Conservation (phyloP, 2,329 filamentous ascomycete genomes). For the Xylaria arbuscula region DNA sequence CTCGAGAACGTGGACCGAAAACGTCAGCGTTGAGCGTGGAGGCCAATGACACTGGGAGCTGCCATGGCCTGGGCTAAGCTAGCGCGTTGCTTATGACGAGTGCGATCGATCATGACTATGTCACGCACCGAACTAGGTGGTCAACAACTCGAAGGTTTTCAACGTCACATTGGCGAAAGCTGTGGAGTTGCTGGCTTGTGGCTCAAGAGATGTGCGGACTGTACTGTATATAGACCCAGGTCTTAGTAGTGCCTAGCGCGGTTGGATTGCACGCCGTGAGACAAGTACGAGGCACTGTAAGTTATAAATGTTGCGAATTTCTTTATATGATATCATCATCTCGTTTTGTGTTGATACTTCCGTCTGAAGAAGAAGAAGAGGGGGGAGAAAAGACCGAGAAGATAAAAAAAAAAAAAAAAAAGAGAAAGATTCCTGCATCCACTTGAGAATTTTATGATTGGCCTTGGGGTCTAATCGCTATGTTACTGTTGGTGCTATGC, state of each 20-base stretch:
- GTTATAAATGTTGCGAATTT: background rate
- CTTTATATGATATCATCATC: background rate
- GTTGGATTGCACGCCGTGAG: background rate
- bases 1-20: background rate
- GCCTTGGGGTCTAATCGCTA: background rate
- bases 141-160: background rate
- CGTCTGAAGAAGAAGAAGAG: too few relatives aligned
- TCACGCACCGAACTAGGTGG: background rate
- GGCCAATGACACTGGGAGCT: slow-evolving; percentile 14
- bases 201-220: background rate
- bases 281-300: background rate
- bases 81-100: slow-evolving; percentile 26
- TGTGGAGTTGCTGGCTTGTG: background rate
- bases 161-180: slow-evolving; percentile 19
- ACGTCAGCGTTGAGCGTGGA: background rate
- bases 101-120: slow-evolving; percentile 24
- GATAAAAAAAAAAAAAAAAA: too few relatives aligned
- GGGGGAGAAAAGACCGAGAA: too few relatives aligned
- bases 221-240: background rate
- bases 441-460: too few relatives aligned
- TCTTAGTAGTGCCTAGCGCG: background rate
- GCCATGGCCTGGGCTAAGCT: slow-evolving; percentile 2
- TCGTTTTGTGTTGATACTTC: background rate
- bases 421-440: too few relatives aligned
- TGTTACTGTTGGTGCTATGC: background rate